phyloP scores from a whole-genome alignment of 2,329 filamentous ascomycete genomes.

The Colletotrichum gigasporum region DNA sequence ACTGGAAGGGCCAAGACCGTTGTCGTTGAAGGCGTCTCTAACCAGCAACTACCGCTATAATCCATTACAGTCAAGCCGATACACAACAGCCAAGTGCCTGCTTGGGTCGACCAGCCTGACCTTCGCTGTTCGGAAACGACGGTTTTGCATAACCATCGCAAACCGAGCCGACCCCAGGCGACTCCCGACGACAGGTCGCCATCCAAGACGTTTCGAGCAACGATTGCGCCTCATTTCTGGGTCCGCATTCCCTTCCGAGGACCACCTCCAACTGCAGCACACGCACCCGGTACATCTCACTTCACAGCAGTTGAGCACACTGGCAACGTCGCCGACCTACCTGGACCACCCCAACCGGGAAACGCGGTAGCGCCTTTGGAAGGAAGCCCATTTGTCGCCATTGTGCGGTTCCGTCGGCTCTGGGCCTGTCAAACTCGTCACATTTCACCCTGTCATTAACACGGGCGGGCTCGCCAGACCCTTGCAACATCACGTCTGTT shows the following conservation, averaged over 20 bases:
- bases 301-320: background rate
- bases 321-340: background rate
- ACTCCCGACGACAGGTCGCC: background rate
- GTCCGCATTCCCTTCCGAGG: background rate
- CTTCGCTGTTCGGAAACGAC: background rate
- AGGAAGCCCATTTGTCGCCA: constrained; percentile 11
- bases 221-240: constrained; percentile 16
- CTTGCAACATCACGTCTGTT: constrained; percentile 25
- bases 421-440: constrained; percentile 24
- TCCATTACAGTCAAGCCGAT: background rate
- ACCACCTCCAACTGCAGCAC: background rate
- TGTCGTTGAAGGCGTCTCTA: background rate
- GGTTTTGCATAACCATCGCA: background rate
- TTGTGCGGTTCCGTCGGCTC: constrained; percentile 23
- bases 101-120: background rate
- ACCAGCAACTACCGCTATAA: background rate
- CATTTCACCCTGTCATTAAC: constrained; percentile 22
- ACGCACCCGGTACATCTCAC: no score
- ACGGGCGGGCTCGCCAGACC: constrained; percentile 1
- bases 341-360: background rate
- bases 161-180: background rate
- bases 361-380: background rate
- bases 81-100: background rate
- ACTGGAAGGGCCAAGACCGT: background rate
- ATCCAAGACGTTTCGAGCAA: constrained; percentile 1